Evolutionary conservation across 2,329 filamentous ascomycete genomes (phyloP).

Genomic region (Diaporthe citri): DNA sequence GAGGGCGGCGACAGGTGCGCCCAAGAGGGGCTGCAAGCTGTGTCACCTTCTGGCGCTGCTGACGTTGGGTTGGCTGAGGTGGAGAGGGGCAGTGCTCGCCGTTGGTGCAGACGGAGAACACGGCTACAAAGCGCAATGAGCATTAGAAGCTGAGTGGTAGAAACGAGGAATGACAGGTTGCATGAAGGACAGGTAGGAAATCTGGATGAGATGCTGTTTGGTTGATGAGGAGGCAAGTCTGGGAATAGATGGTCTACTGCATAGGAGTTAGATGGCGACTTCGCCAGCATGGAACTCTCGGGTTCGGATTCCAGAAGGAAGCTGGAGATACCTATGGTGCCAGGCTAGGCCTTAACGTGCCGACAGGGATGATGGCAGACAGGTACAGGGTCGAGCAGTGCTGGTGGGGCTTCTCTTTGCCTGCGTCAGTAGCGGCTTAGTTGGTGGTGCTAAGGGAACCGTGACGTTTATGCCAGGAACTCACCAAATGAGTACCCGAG

Average conservation of each 20-base stretch:
- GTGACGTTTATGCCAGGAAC: neutral
- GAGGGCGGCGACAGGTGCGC: neutral
- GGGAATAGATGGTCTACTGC: neutral
- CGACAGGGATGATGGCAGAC: constrained; percentile 8
- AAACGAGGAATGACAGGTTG: neutral
- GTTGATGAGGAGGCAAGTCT: neutral
- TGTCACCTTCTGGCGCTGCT: constrained; percentile 1
- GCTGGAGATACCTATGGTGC: neutral
- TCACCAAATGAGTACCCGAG: neutral
- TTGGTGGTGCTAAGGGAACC: neutral
- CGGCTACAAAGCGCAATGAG: neutral
- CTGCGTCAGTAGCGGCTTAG: neutral
- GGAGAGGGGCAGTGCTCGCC: constrained; percentile 20
- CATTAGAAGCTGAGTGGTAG: neutral
- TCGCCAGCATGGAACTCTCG: constrained; percentile 5
- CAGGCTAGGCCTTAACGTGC: neutral
- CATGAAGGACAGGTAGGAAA: neutral
- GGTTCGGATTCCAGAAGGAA: neutral
- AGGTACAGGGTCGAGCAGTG: constrained; percentile 7
- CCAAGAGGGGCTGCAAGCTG: constrained; percentile 10
- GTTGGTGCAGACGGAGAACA: constrained; percentile 1
- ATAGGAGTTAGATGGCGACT: neutral
- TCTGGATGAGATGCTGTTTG: neutral
- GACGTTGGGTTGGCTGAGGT: constrained; percentile 31
- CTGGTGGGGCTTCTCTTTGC: constrained; percentile 6